These are phyloP conservation scores for Colletotrichum spinosum DNA, from an alignment of 2,329 filamentous ascomycete genomes.

Conservation along the genomic window DNA sequence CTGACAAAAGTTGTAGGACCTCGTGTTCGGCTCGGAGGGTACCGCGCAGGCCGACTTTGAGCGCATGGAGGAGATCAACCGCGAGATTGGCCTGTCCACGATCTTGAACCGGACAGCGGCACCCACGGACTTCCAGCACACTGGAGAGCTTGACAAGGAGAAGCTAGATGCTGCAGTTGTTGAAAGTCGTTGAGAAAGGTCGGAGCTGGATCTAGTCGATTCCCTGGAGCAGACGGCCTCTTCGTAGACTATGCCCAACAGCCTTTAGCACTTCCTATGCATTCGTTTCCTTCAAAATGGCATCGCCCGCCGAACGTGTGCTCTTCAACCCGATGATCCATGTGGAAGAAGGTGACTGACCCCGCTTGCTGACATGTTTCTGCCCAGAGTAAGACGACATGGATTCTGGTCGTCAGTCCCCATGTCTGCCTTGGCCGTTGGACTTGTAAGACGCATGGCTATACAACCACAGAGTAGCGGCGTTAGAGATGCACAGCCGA, in stretches of 20 bases:
- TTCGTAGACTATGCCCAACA: too few species aligned
- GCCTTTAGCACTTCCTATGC: too few species aligned
- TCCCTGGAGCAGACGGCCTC: too few species aligned
- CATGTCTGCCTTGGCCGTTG: not conserved
- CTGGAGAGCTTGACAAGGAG: slow-evolving; percentile 20
- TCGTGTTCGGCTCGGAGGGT: slow-evolving; percentile 76
- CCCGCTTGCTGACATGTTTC: too few species aligned
- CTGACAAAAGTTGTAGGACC: slow-evolving; percentile 56
- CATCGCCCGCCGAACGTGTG: too few species aligned
- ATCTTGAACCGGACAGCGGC: slow-evolving; percentile 18
- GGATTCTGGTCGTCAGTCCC: not conserved
- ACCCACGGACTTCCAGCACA: not conserved
- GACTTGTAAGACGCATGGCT: not conserved
- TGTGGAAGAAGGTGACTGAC: too few species aligned
- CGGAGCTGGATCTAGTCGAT: too few species aligned
- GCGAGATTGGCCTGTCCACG: slow-evolving; percentile 71
- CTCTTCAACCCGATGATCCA: too few species aligned
- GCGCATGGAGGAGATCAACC: slow-evolving; percentile 79
- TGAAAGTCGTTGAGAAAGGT: not conserved
- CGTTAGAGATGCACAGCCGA: not conserved
- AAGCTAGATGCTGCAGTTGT: not conserved
- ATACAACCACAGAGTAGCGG: not conserved
- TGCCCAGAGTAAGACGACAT: too few species aligned
- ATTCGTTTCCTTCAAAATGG: too few species aligned
- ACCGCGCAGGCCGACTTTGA: slow-evolving; percentile 74